phyloP scores from a whole-genome alignment of 192 early-diverging fungal species.

The Backusella macrospora region DNA sequence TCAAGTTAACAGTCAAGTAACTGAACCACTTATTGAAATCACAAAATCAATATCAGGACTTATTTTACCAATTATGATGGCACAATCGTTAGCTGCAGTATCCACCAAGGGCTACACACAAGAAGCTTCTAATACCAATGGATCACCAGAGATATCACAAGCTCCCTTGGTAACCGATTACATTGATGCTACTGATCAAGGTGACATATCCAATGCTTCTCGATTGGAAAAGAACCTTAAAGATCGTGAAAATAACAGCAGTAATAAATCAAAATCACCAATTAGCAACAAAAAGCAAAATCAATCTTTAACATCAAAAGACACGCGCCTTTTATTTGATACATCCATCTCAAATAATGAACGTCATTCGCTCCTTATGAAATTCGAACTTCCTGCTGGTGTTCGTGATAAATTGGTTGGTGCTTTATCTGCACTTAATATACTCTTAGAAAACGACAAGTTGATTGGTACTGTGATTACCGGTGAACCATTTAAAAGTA shows the following conservation, averaged over 20 bases:
- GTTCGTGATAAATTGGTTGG: slow-evolving; percentile 13
- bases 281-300: background rate
- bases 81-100: slow-evolving; percentile 8
- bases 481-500: background rate
- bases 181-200: slow-evolving; percentile 20
- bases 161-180: slow-evolving; percentile 19
- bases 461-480: slow-evolving; percentile 11
- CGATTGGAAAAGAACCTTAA: slow-evolving; percentile 21
- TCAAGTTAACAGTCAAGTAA: slow-evolving; percentile 15
- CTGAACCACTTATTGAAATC: slow-evolving; percentile 32
- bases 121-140: background rate
- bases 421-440: slow-evolving; percentile 19
- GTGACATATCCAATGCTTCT: slow-evolving; percentile 25
- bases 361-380: background rate
- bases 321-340: background rate
- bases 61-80: slow-evolving; percentile 30
- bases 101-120: background rate
- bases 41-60: background rate
- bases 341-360: background rate
- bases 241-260: background rate
- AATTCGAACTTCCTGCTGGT: slow-evolving; percentile 12
- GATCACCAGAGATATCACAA: background rate
- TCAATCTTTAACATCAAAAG: background rate
- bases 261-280: background rate
- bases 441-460: slow-evolving; percentile 28